Evolutionary conservation across 202 grass and related monocot species (phyloP), one percentile per base, ranked within the genome.

Genomic region (Saccharum hybrid): DNA sequence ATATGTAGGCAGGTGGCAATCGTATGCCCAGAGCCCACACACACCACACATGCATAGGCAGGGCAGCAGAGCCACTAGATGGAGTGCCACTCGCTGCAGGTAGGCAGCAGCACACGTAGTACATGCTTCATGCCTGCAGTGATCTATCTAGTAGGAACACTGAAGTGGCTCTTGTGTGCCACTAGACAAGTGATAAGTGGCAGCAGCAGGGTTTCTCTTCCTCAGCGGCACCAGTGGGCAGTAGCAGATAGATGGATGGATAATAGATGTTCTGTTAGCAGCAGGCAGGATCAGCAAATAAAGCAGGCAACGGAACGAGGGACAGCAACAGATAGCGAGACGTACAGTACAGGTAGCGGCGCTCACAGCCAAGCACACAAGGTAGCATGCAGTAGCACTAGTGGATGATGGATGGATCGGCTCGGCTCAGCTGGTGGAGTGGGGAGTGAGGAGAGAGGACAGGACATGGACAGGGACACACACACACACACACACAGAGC

Each of bases 161-260:
- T 57, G 54, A 57, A 57, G 54, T 57, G 54, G 54, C 49, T 52
- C 45, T 15, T 76, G 70, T 74, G 81, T 79, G 38, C 68, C 80
- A 67, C 81, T 74, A 56, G 33, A 33, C 66, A 63, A 75, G 34
- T 83, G 74, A 75, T 74, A 43, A 74, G 82, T 76, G 52, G 49
- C 48, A 48, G 69, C 6, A 77, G 54, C 34, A 57, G 19, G 52
- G 52, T 6, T 56, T 56, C 51, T 56, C 52, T 56, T n/a, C n/a
- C 52, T 56, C 80, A 75, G 70, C 23, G 71, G 39, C 28, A 76
- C 19, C 33, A 57, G 68, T 73, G 13, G 57, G 49, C 51, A 56
- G 52, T 28, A 70, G 33, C 34, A 59, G 68, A 49, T 67, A 5
- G 49, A 54, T 56, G 0, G 7, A 57, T 57, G 2, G 54, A 57